These are phyloP conservation scores for Termitomyces titanicus DNA, from an alignment of 768 basidiomycete species.

Conservation along the genomic window DNA sequence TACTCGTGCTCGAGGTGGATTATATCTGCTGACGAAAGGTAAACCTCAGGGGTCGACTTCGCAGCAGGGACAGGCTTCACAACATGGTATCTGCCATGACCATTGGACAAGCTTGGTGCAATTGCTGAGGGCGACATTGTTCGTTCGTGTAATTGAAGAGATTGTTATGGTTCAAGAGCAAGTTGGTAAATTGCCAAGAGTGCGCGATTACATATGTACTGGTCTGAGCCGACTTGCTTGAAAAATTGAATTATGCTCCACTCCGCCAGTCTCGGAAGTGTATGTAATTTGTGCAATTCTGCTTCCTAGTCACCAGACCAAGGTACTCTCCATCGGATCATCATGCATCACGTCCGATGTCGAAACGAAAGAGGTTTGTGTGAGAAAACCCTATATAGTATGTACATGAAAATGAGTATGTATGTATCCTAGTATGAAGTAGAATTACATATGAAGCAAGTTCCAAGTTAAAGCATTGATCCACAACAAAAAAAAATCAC, in stretches of 20 bases:
- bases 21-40: constrained; percentile 60
- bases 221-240: constrained; percentile 3
- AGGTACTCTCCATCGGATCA: not conserved
- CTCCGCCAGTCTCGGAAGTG: not conserved
- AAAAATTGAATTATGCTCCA: not conserved
- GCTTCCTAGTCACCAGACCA: not conserved
- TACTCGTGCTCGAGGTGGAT: constrained; percentile 80
- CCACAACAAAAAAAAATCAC: not conserved
- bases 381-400: not conserved
- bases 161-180: not conserved
- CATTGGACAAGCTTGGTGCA: constrained; percentile 14
- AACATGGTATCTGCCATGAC: constrained; percentile 18
- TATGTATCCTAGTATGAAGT: too few relatives aligned
- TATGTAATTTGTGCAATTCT: not conserved
- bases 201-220: constrained; percentile 8
- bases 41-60: constrained; percentile 14
- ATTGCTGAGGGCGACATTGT: constrained; percentile 24
- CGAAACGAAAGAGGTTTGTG: not conserved
- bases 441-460: not conserved
- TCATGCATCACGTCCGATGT: not conserved
- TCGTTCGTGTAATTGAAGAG: not conserved
- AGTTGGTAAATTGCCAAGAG: constrained; percentile 8
- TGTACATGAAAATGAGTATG: not conserved
- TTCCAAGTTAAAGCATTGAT: not conserved
- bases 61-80: constrained; percentile 8